A percentile compares a stretch with the other conserved stretches of the same genome.
Conservation (phyloP, 2,329 filamentous ascomycete species). For the Sclerotinia glacialis region DNA sequence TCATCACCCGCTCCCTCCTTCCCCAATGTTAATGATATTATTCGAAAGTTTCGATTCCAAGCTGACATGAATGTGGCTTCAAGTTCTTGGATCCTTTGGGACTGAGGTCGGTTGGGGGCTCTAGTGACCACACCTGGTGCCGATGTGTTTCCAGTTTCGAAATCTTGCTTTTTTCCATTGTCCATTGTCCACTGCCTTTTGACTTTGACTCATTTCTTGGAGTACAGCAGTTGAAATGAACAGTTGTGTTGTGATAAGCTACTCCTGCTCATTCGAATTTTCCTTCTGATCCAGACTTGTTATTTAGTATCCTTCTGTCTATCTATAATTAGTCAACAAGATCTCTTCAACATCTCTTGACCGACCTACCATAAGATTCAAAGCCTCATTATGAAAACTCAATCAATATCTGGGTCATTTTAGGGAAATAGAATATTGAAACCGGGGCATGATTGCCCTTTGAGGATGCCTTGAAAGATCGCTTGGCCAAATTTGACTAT, state of each 20-base stretch:
- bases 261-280: background rate
- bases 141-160: background rate
- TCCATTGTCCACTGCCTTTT: background rate
- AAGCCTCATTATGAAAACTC: too few species aligned
- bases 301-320: background rate
- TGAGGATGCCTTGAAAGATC: too few species aligned
- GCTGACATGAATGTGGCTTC: too few species aligned
- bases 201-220: background rate
- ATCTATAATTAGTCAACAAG: background rate
- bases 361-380: too few species aligned
- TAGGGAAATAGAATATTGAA: too few species aligned
- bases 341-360: too few species aligned
- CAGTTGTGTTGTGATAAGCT: too few species aligned
- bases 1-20: background rate
- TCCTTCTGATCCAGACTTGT: background rate
- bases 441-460: too few species aligned
- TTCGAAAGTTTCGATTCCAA: too few species aligned
- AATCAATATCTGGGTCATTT: too few species aligned
- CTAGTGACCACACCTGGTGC: background rate
- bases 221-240: background rate
- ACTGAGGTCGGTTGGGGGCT: fast-evolving
- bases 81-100: fast-evolving
- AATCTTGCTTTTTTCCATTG: background rate
- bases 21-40: background rate
- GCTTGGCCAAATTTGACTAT: too few species aligned